phyloP scores from a whole-genome alignment of 78 protist genomes.

The Salpingoeca rosetta region DNA sequence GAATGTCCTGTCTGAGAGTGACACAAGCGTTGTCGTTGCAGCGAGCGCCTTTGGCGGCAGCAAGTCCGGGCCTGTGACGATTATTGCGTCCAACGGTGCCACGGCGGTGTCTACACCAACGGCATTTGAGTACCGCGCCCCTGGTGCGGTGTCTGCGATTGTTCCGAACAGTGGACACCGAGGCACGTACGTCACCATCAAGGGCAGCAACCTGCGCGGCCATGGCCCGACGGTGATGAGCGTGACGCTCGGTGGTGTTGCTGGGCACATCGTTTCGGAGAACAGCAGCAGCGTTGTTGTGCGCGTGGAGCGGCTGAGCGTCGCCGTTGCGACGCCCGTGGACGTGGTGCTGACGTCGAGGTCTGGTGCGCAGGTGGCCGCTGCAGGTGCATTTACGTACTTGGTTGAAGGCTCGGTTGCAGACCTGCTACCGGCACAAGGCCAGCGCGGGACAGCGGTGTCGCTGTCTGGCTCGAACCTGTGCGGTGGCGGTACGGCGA shows the following conservation, averaged over 20 bases:
- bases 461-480: neutral
- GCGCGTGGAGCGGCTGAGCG: no score
- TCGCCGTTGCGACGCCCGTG: neutral
- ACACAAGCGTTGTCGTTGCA: neutral
- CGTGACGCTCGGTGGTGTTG: neutral
- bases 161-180: neutral
- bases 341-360: neutral
- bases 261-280: neutral
- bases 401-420: neutral
- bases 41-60: neutral
- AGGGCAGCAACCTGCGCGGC: no score
- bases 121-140: neutral
- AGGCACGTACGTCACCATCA: neutral
- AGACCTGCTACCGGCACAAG: neutral
- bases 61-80: neutral
- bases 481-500: neutral
- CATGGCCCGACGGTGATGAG: neutral
- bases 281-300: no score
- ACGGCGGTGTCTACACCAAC: neutral
- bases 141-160: neutral
- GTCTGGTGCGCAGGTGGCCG: neutral
- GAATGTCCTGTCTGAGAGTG: neutral
- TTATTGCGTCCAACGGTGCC: neutral
- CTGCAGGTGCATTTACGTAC: neutral
- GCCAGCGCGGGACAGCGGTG: neutral